Evolutionary conservation across 768 basidiomycete species (phyloP), one percentile per base, ranked within the genome.

Genomic region (Mycena vitilis): DNA sequence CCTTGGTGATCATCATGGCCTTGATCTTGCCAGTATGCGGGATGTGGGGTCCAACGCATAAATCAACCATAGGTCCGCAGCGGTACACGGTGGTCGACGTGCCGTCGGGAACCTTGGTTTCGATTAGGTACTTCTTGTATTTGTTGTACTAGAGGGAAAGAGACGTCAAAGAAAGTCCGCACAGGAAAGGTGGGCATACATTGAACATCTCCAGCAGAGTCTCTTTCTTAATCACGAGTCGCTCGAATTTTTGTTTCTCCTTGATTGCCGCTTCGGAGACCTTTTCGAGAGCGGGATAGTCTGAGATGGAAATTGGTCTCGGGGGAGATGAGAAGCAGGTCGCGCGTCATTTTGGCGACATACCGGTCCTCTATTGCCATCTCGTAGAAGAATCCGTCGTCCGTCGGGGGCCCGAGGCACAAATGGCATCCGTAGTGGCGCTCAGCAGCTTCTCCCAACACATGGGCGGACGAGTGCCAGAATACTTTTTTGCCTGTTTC

Each of bases 401-500:
- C 95, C 2, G 96, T 95, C 25, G 98, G 98, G 18, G 98, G 98
- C 5, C 98, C 98, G 69, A 98, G 90, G 75, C 96, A 98, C 16
- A 99, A 86, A 83, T 98, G 96, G 78, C 96, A 98, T 48, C 96
- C 97, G 78, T 98, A 97, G 78, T 98, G 95, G 60, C 93, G 88
- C 81, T 99, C 98, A 48, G 95, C 89, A 62, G 97, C 93, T 81
- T 99, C 98, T 51, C 98, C 98, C 20, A 99, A 87, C 64, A 99
- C 95, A 80, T 99, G 98, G 0, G 98, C 98, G 30, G 96, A 98
- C 20, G 98, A 99, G 79, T 99, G 98, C 98, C 98, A 99, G 85
- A 99, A 99, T 10, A 99, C 98, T 74, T 91, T 92, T 80, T 98
- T 96, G 67, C 97, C 96, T 91, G 79, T 60, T 30, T 55, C 58